These are phyloP conservation scores for Casuarina cunninghamiana DNA, from an alignment of 306 rosid species.

Conservation along the genomic window DNA sequence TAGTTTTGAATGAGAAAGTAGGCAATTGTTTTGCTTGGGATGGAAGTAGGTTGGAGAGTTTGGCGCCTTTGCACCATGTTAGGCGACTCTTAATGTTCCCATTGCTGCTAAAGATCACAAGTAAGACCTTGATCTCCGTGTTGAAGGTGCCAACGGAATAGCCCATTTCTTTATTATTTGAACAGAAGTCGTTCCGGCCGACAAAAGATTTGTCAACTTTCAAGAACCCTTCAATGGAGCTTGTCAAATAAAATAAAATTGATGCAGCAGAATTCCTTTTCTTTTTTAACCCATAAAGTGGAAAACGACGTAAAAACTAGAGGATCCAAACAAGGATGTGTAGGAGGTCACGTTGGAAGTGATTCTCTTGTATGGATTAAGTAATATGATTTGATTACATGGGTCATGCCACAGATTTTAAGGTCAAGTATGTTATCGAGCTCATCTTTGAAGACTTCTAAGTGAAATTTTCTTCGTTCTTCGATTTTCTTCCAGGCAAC, in stretches of 20 bases:
- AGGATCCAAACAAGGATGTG: too few species aligned
- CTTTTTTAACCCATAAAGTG: too few species aligned
- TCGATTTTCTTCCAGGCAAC: background rate
- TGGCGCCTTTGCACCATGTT: constrained; percentile 50
- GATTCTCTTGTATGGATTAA: too few species aligned
- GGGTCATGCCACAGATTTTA: too few species aligned
- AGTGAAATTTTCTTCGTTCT: background rate
- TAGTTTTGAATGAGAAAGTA: constrained; percentile 26
- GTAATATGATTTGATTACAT: too few species aligned
- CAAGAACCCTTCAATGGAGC: too few species aligned
- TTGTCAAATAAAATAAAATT: background rate
- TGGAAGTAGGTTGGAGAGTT: constrained; percentile 35
- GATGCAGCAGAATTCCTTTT: background rate
- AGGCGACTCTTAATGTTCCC: constrained; percentile 41
- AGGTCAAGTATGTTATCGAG: background rate
- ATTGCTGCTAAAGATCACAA: constrained; percentile 23
- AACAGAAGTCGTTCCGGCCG: too few species aligned
- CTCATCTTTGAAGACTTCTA: background rate
- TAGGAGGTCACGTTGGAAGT: too few species aligned
- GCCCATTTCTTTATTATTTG: constrained; percentile 4
- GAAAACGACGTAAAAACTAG: too few species aligned
- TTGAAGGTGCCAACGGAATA: constrained; percentile 35
- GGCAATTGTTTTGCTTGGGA: constrained; percentile 27
- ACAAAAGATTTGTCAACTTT: too few species aligned
- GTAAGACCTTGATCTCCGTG: constrained; percentile 35